Conservation (phyloP, 2,329 filamentous ascomycete species). For the Fusarium sp. region DNA sequence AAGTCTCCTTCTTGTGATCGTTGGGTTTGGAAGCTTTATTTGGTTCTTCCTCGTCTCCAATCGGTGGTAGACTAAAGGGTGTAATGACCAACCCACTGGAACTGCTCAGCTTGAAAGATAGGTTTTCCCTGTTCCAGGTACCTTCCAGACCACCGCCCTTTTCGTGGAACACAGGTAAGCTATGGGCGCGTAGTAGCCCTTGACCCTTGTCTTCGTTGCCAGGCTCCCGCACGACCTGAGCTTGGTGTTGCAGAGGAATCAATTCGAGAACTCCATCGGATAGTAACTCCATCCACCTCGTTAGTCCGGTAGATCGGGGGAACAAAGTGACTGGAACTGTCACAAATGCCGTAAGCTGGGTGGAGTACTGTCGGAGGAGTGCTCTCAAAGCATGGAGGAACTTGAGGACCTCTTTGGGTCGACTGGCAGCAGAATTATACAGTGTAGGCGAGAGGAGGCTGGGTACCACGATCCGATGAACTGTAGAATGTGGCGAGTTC, state of each 20-base stretch:
- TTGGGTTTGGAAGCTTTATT: constrained; percentile 55
- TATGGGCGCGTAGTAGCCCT: constrained; percentile 85
- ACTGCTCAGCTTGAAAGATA: constrained; percentile 89
- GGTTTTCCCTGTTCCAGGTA: constrained; percentile 79
- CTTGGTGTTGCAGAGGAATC: constrained; percentile 71
- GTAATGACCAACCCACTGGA: constrained; percentile 83
- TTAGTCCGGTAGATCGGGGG: constrained; percentile 78
- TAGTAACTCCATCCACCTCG: constrained; percentile 86
- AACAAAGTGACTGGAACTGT: constrained; percentile 85
- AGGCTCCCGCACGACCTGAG: constrained; percentile 60
- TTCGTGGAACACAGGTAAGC: constrained; percentile 86
- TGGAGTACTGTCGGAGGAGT: constrained; percentile 74
- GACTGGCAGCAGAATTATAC: constrained; percentile 75
- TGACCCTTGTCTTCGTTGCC: constrained; percentile 79
- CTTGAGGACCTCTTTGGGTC: constrained; percentile 78
- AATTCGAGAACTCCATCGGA: constrained; percentile 89
- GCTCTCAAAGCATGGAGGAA: constrained; percentile 84
- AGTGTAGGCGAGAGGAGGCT: constrained; percentile 86
- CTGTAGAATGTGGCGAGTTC: constrained; percentile 65
- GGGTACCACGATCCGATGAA: constrained; percentile 88
- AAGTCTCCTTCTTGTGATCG: constrained; percentile 69
- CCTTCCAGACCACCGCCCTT: constrained; percentile 81
- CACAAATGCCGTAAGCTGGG: constrained; percentile 75
- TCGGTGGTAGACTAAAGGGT: constrained; percentile 88
- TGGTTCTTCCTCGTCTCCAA: constrained; percentile 73